Base-by-base conservation (phyloP, 345 rosid genomes). In the Eucalyptus shirleyi region DNA sequence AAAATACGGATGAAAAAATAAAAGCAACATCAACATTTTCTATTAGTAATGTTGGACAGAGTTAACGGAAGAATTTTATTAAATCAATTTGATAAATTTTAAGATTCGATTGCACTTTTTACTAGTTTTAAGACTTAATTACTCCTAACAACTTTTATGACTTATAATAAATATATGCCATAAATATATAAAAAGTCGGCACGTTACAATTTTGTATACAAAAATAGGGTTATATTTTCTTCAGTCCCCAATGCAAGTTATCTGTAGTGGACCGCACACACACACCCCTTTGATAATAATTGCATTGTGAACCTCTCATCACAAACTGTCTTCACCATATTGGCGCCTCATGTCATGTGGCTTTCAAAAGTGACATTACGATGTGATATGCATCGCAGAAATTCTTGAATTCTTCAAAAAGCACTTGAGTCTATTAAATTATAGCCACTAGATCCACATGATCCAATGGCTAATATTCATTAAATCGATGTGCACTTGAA, bases 31-130 rank as follows among this genome's bases (percentile, higher is more conserved):
- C 55, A 51, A 51, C 21, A 51, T 51, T 51, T 51, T 51, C 21
- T 51, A 17, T 51, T 17, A 51, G 55, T 2, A 51, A 51, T 17
- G 55, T 51, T 51, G 55, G 1, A 17, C 0, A 51, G 4, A 51
- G 21, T 51, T 51, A 51, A 17, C 8, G 0, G 0, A 17, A 51
- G 21, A 51, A 17, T 51, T 17, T 0, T 0, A 51, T 51, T 17
- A 1, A 1, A 51, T 51, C 55, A 51, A 51, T 17, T 51, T 51
- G 9, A 51, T 17, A 51, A 51, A 51, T 51, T 51, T 51, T 51
- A 51, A 51, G 0, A 51, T 0, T 51, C 9, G 0, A 1, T 7
- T 18, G 4, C 2, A 18, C 2, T 51, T 51, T 51, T 51, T 51
- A 2, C 1, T 0, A 18, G 4, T 51, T 51, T 51, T 51, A 51